Conservation (phyloP, 441 rosid species). For the Iberis amara region DNA sequence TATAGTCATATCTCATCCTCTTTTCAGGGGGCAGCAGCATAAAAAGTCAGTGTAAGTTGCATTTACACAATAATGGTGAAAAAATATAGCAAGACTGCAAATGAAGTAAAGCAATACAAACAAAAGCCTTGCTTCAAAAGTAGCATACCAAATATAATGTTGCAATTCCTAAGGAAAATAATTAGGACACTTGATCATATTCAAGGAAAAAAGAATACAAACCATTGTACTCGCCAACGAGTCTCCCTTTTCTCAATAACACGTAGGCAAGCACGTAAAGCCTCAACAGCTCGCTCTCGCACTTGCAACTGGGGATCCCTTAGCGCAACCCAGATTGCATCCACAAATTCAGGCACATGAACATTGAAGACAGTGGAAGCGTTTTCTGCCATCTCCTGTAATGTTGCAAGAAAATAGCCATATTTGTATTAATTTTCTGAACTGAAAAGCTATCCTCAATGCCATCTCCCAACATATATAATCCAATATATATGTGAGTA, state of each 20-base stretch:
- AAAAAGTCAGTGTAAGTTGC: not conserved
- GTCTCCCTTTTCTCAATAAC: conserved; percentile 99
- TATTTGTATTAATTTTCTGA: conserved; percentile 15
- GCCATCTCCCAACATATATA: not conserved
- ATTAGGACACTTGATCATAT: conserved; percentile 14
- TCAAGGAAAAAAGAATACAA: conserved; percentile 26
- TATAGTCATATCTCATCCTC: not conserved
- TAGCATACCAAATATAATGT: conserved; percentile 12
- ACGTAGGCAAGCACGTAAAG: conserved; percentile 97
- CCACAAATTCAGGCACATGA: conserved; percentile 93
- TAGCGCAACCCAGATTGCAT: conserved; percentile 97
- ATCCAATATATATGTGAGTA: not conserved
- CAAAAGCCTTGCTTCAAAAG: not conserved
- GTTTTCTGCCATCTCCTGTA: conserved; percentile 98
- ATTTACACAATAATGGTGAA: conserved; percentile 4
- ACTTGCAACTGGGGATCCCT: conserved; percentile 89
- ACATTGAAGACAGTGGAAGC: conserved; percentile 99
- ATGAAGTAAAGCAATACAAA: conserved; percentile 4
- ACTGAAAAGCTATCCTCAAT: not conserved
- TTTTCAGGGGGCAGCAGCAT: not conserved
- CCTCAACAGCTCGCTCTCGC: conserved; percentile 94
- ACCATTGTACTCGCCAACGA: conserved; percentile 99
- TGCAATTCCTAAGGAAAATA: conserved; percentile 12
- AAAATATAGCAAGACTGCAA: conserved; percentile 16
- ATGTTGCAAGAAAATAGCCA: conserved; percentile 27